These are phyloP conservation scores for Brettanomyces custersianus DNA, from an alignment of 805 yeast species.

Conservation along the genomic window DNA sequence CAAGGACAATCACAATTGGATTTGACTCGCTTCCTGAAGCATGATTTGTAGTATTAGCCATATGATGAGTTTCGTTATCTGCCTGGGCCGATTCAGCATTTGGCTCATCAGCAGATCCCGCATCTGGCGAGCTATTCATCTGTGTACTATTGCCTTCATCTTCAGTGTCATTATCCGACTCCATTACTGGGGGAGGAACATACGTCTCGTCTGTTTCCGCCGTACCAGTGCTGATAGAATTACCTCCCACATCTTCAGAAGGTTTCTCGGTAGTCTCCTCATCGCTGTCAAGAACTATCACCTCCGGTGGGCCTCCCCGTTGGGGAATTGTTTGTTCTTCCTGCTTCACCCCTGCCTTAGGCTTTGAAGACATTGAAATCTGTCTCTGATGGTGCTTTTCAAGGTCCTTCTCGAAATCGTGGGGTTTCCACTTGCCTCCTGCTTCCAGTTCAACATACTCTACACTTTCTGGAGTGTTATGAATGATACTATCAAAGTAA, in stretches of 20 bases:
- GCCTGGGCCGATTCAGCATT: no score
- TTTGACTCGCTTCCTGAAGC: neutral
- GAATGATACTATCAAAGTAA: conserved; percentile 55
- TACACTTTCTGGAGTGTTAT: conserved; percentile 40
- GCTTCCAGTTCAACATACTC: conserved; percentile 59
- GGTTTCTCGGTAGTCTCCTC: conserved; percentile 1
- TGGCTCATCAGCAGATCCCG: no score
- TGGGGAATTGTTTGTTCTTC: conserved; percentile 1
- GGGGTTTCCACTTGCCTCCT: conserved; percentile 66
- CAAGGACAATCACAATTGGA: neutral
- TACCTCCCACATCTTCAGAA: no score
- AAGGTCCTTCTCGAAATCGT: conserved; percentile 4
- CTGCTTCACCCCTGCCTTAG: neutral
- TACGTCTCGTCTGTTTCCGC: no score
- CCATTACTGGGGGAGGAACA: no score
- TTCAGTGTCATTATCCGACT: no score
- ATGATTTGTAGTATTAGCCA: neutral
- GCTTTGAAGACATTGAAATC: neutral
- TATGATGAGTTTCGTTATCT: no score
- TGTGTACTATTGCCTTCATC: no score
- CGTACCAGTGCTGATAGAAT: no score
- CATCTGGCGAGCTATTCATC: no score
- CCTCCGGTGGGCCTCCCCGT: neutral
- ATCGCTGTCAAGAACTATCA: conserved; percentile 6
- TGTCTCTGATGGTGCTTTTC: neutral